Conservation (phyloP, 2,329 filamentous ascomycete species). For the Ophiostoma fasciatum region DNA sequence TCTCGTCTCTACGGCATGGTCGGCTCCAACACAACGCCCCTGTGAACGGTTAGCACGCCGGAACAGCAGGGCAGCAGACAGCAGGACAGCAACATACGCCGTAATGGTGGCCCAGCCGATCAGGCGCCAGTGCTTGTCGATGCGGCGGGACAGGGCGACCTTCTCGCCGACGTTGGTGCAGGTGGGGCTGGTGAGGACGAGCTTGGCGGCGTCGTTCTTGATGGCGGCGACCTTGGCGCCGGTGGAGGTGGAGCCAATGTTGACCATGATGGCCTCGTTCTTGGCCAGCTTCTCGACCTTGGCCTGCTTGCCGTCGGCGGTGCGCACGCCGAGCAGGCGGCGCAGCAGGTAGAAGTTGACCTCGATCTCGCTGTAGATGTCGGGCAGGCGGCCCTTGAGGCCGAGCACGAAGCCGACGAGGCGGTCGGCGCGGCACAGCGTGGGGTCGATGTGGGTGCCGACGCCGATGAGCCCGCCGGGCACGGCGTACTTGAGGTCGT, state of each 20-base stretch:
- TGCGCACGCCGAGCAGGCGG: constrained; percentile 88
- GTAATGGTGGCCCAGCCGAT: constrained; percentile 83
- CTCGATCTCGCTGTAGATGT: constrained; percentile 97
- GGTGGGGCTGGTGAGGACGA: constrained; percentile 81
- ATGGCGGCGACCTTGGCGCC: constrained; percentile 95
- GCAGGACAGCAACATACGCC: constrained; percentile 32
- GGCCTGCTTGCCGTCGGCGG: constrained; percentile 95
- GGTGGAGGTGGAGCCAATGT: constrained; percentile 94
- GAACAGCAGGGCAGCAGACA: not conserved
- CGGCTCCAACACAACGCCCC: constrained; percentile 13
- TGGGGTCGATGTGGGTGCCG: constrained; percentile 92
- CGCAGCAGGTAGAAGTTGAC: constrained; percentile 98
- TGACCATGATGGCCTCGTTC: constrained; percentile 99
- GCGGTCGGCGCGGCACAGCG: constrained; percentile 96
- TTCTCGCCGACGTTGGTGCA: constrained; percentile 98
- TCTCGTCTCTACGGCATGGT: constrained; percentile 10
- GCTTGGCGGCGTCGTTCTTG: constrained; percentile 93
- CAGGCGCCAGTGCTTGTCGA: constrained; percentile 97
- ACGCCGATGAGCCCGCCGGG: constrained; percentile 97
- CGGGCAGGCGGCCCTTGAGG: constrained; percentile 80
- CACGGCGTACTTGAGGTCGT: constrained; percentile 96
- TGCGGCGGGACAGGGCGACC: constrained; percentile 88
- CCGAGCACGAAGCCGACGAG: constrained; percentile 95
- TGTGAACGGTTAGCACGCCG: constrained; percentile 4
- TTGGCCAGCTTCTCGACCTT: constrained; percentile 97